Evolutionary conservation across 768 basidiomycete species (phyloP), one percentile per base, ranked within the genome.

Genomic region (Boletellus emodensis): DNA sequence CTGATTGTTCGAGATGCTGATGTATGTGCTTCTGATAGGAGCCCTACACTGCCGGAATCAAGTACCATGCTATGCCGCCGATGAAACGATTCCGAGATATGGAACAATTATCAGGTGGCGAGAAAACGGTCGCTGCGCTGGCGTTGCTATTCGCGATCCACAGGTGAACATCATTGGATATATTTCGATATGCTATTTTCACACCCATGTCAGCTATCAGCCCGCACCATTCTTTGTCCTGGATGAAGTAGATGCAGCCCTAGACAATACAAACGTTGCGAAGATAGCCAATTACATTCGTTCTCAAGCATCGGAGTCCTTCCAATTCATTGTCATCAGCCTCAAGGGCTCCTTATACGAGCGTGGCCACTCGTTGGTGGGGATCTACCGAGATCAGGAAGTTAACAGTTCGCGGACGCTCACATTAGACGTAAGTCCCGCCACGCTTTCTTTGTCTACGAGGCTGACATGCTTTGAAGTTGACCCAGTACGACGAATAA

Each of bases 71-170:
- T 1, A 99, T 98, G 96, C 96, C 96, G 0, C 96, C 96, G 1
- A 95, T 97, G 87, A 99, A 99, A 67, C 88, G 94, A 2, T 98
- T 98, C 79, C 81, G 94, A 54, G 96, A 98, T 65, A 98, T 98
- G 94, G 94, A 97, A 52, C 95, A 98, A 66, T 75, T 98, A 13
- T 98, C 94, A 0, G 96, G 95, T 47, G 96, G 95, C 18, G 96
- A 99, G 67, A 97, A 98, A 74, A 98, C 96, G 0, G 94, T 98
- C 42, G 96, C 96, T 6, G 95, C 95, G 6, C 73, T 98, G n/a
- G 95, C 95, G 1, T 75, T 99, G 17, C 76, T 98, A 30, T 97
- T 98, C 59, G 94, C 96, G 5, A 95, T 98, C 47, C 95, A 99
- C 69, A 94, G 89, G 92, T 87, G 45, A 34, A 71, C 8, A 36